A percentile compares a stretch with the other conserved stretches of the same genome.
Evolutionary conservation across 805 yeast species (phyloP).

Genomic region (Ogataea salicorniae): DNA sequence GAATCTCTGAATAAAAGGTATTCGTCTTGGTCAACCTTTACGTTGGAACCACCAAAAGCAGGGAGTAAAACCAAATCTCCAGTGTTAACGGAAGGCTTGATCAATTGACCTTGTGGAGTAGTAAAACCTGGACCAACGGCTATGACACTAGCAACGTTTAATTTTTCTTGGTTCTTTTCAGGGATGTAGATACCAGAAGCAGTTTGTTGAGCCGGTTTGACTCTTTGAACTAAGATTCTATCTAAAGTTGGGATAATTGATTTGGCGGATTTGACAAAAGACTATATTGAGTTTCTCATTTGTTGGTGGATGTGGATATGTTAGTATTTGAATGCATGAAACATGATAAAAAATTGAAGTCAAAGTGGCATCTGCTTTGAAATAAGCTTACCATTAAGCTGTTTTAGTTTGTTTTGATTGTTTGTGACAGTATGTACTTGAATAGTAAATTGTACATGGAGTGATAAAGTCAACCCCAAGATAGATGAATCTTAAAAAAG

Average conservation of each 20-base stretch:
- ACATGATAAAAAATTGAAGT: no score
- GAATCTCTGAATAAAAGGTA: conserved; percentile 73
- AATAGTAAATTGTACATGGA: no score
- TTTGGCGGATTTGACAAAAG: conserved; percentile 76
- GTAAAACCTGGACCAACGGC: conserved; percentile 94
- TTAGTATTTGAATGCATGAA: no score
- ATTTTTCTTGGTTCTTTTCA: conserved; percentile 91
- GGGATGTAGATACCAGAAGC: conserved; percentile 93
- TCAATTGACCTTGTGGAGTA: conserved; percentile 67
- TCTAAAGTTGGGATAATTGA: conserved; percentile 89
- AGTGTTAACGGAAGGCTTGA: conserved; percentile 69
- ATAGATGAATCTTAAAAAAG: no score
- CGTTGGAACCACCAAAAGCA: conserved; percentile 84
- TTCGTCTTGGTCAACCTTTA: conserved; percentile 71
- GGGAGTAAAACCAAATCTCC: conserved; percentile 97
- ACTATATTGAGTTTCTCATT: conserved; percentile 14
- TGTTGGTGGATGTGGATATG: no score
- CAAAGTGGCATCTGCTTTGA: no score
- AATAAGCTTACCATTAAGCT: no score
- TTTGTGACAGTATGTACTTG: no score
- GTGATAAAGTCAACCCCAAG: no score
- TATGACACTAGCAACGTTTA: conserved; percentile 85
- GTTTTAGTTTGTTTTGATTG: no score
- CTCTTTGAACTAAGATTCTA: conserved; percentile 93
- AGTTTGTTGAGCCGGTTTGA: conserved; percentile 87